Conservation (phyloP, 2,329 filamentous ascomycete genomes). For the Simplicillium sp. region DNA sequence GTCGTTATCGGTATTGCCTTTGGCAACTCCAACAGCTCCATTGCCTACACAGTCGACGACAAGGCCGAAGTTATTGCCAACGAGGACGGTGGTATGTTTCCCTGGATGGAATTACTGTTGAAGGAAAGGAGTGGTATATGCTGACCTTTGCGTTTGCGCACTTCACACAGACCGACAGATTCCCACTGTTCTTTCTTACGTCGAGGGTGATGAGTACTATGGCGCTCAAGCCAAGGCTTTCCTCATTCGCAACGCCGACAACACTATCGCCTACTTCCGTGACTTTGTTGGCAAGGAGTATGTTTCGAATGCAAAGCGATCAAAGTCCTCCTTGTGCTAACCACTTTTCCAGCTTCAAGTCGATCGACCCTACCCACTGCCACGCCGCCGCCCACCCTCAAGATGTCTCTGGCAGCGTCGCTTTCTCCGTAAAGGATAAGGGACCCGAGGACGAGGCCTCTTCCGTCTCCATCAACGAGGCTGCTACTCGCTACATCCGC, state of each 20-base stretch:
- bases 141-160: no score
- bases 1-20: constrained; percentile 91
- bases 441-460: constrained; percentile 51
- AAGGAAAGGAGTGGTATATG: not conserved
- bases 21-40: constrained; percentile 97
- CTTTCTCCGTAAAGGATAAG: constrained; percentile 79
- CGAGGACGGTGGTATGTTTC: constrained; percentile 80
- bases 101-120: no score
- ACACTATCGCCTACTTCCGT: constrained; percentile 92
- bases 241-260: constrained; percentile 82
- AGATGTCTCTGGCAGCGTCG: constrained; percentile 60
- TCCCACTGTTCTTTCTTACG: constrained; percentile 86
- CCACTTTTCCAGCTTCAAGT: constrained; percentile 58
- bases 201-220: constrained; percentile 93
- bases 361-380: constrained; percentile 91
- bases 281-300: constrained; percentile 94
- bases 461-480: constrained; percentile 67
- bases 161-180: constrained; percentile 76
- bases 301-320: constrained; percentile 18
- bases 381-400: constrained; percentile 87
- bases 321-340: not conserved
- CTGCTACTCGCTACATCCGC: constrained; percentile 75
- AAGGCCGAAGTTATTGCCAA: constrained; percentile 98
- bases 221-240: constrained; percentile 92
- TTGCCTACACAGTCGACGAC: constrained; percentile 86